Evolutionary conservation across 306 rosid species (phyloP), one percentile per base, ranked within the genome.

Genomic region (Chamaecrista fasciculata): DNA sequence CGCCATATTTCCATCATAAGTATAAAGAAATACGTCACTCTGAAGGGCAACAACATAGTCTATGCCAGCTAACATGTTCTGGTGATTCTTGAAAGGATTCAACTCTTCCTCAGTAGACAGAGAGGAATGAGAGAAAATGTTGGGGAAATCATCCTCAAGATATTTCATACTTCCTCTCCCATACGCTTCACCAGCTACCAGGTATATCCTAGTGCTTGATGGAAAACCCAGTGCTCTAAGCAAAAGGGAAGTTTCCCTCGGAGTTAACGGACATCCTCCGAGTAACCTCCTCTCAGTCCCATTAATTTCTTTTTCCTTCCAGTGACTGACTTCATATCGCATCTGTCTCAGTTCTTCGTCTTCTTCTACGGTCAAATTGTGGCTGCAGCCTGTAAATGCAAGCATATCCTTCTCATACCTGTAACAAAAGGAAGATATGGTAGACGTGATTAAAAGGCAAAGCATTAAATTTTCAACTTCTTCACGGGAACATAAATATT

Each of bases 331-430:
- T 86, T 88, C 97, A 69, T 86, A 85, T 48, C 99, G 86, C 99
- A 94, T 91, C 78, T 52, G 92, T 42, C 64, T 67, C 55, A 94
- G 84, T 83, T 91, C 91, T 26, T 91, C 91, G 18, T 83, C 95
- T 75, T 94, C 99, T 71, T 84, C 92, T 61, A 79, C 84, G 10
- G 91, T 88, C 91, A 94, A 85, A 79, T 75, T 85, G 76, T 94
- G 96, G 69, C 99, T 87, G 88, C 99, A 91, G 57, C 99, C 99
- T 3, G 96, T 94, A 78, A 94, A 94, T 56, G 99, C 91, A 81
- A 94, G 97, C 99, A 94, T 94, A 78, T 94, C 99, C 85, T 94
- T 94, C 88, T 94, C 99, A 72, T 91, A 94, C 81, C 99, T 91
- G 66, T 34, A 46, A 69, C 47, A 73, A 52, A 76, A 39, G 68